Evolutionary conservation across 257 asterid genomes (phyloP).

Genomic region (Solanum arcanum): DNA sequence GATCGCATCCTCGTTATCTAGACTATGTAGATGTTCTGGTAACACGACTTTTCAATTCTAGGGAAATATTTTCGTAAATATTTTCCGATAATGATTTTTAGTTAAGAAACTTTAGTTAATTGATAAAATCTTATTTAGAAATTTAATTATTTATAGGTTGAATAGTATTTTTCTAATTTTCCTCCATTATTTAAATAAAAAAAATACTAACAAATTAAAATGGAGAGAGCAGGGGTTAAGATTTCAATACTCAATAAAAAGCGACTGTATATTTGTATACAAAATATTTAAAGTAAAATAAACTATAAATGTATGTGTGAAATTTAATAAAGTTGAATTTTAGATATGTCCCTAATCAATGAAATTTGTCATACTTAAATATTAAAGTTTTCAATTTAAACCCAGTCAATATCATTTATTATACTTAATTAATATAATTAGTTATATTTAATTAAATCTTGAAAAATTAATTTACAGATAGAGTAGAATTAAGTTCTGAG

Average conservation of each 20-base stretch:
- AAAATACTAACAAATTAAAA: too few species aligned
- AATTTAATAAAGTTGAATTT: too few species aligned
- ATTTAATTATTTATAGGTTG: neutral
- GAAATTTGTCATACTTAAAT: neutral
- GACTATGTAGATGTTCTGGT: neutral
- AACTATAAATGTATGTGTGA: neutral
- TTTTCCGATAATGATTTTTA: too few species aligned
- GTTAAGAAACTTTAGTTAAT: neutral
- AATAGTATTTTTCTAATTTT: neutral
- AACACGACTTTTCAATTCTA: neutral
- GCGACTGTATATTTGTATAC: neutral
- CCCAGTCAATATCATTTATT: neutral
- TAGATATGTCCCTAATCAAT: neutral
- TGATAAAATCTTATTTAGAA: neutral
- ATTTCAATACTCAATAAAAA: neutral
- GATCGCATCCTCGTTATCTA: neutral
- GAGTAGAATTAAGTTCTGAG: neutral
- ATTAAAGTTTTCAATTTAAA: too few species aligned
- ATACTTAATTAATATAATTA: too few species aligned
- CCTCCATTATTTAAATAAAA: too few species aligned
- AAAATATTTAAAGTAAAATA: neutral
- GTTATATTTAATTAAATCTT: neutral
- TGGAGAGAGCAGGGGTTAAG: neutral
- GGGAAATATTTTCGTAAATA: neutral
- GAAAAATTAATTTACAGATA: neutral